These are phyloP conservation scores for Oxyria digyna DNA, from an alignment of 148 eudicot genomes.

Conservation along the genomic window DNA sequence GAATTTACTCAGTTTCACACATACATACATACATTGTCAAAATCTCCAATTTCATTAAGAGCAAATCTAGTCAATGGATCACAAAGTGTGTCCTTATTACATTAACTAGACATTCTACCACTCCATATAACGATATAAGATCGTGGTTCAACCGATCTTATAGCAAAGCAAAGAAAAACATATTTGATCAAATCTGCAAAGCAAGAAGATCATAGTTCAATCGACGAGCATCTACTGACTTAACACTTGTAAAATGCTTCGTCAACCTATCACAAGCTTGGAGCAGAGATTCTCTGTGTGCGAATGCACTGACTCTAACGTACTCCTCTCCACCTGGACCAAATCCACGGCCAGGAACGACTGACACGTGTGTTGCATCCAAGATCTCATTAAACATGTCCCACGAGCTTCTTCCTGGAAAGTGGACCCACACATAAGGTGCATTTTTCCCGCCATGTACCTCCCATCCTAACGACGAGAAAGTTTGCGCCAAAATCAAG, in stretches of 20 bases:
- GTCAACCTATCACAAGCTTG: conserved; percentile 55
- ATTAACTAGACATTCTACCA: no score
- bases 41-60: no score
- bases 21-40: no score
- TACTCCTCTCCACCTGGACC: conserved; percentile 62
- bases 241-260: not conserved
- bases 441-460: conserved; percentile 69
- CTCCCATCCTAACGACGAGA: conserved; percentile 36
- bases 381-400: conserved; percentile 59
- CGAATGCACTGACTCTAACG: conserved; percentile 62
- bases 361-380: conserved; percentile 49
- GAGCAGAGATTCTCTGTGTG: conserved; percentile 31
- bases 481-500: conserved; percentile 35
- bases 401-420: conserved; percentile 68
- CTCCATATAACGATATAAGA: no score
- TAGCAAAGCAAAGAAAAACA: no score
- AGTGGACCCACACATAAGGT: conserved; percentile 76
- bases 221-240: not conserved
- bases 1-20: no score
- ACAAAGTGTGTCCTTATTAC: no score
- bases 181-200: not conserved
- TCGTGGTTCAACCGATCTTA: no score
- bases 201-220: not conserved
- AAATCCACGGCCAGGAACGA: conserved; percentile 70
- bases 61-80: no score